Evolutionary conservation across 2,329 filamentous ascomycete genomes (phyloP).

Genomic region (Thelonectria blattea): DNA sequence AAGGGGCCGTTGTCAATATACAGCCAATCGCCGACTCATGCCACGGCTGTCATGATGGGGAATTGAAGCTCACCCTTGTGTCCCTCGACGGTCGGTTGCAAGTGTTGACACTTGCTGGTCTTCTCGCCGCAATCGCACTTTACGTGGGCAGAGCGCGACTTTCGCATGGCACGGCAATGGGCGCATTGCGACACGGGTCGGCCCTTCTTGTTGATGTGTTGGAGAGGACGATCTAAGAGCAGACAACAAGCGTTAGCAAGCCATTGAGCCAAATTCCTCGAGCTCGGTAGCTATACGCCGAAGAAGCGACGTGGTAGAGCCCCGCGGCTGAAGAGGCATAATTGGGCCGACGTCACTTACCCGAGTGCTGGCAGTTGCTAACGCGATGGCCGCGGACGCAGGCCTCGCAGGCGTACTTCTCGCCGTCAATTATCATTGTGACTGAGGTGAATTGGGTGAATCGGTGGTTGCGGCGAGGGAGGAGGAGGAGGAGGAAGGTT

Average conservation of each 20-base stretch:
- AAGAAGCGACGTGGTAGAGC: not conserved
- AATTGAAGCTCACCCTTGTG: slow-evolving; percentile 60
- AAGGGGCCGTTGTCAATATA: slow-evolving; percentile 25
- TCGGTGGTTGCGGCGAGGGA: slow-evolving; percentile 19
- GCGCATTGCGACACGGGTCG: slow-evolving; percentile 97
- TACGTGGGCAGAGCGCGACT: slow-evolving; percentile 91
- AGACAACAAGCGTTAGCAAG: slow-evolving; percentile 31
- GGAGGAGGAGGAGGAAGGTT: slow-evolving; percentile 10
- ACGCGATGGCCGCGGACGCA: slow-evolving; percentile 98
- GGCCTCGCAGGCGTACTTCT: slow-evolving; percentile 97
- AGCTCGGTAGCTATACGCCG: not conserved
- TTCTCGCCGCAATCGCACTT: slow-evolving; percentile 98
- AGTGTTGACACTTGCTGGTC: slow-evolving; percentile 71
- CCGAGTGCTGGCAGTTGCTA: slow-evolving; percentile 95
- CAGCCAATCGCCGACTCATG: slow-evolving; percentile 17
- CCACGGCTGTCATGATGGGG: slow-evolving; percentile 15
- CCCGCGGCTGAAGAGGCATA: slow-evolving; percentile 11
- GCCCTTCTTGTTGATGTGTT: slow-evolving; percentile 97
- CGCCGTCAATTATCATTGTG: slow-evolving; percentile 85
- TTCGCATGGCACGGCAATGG: slow-evolving; percentile 95
- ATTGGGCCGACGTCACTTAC: slow-evolving; percentile 61
- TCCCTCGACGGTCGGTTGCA: slow-evolving; percentile 62
- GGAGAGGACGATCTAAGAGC: slow-evolving; percentile 79
- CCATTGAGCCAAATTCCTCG: slow-evolving; percentile 10
- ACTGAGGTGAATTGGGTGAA: slow-evolving; percentile 20